Evolutionary conservation across 2,329 filamentous ascomycete genomes (phyloP), one percentile per base, ranked within the genome.

Genomic region (Cladosporium sp.): DNA sequence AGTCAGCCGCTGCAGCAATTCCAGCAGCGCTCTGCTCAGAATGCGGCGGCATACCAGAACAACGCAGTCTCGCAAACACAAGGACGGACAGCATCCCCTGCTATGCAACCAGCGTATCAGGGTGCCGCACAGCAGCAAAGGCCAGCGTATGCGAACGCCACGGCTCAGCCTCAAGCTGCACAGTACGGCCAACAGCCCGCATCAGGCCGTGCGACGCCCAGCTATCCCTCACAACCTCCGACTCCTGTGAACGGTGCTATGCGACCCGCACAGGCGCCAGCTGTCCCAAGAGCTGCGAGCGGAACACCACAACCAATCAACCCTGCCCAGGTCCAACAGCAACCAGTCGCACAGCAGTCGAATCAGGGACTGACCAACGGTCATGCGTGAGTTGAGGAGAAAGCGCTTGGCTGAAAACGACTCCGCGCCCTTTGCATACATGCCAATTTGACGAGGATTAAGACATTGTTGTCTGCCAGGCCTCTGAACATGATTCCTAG

Each of bases 191-290:
- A 69, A 57, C 71, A 73, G 49, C 64, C 73, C 11, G 69, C 67
- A 2, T 73, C 72, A 36, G 73, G 73, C 3, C 65, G 73, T 58
- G 72, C 64, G 5, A 75, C 73, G 11, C 73, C 73, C 67, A 67
- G 66, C 48, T 72, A 70, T 53, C 69, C 73, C 39, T 71, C 70
- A 4, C 72, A 74, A 59, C 70, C 72, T 8, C 70, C 71, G 21
- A 73, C 72, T 18, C 70, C 72, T n/a, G 70, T 74, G 61, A 74
- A 74, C 56, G 72, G 72, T 30, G 30, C 57, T 30, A 21, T 43
- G 18, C 39, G 49, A 23, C 14, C 25, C 28, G 53, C 62, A 30
- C 62, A 58, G 18, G 49, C 28, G 14, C 53, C 62, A n/a, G 26
- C 53, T 10, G 32, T 32, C 11, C 26, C 53, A 21, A 30, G 62